These are phyloP conservation scores for Tarenaya hassleriana DNA, from an alignment of 345 rosid genomes.

Conservation along the genomic window DNA sequence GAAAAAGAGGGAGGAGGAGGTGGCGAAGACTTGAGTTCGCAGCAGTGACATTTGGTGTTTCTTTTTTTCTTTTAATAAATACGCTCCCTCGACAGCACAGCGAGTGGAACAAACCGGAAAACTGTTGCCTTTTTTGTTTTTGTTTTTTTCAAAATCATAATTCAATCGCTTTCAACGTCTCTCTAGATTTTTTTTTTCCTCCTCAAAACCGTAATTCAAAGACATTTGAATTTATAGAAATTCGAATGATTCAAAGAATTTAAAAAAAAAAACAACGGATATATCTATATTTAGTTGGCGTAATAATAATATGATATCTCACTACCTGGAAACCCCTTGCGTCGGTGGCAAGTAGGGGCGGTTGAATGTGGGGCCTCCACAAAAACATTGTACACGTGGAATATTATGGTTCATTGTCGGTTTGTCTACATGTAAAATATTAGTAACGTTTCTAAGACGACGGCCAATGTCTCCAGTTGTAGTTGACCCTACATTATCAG, in stretches of 20 bases:
- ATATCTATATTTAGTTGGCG: neutral
- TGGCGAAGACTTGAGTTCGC: constrained; percentile 21
- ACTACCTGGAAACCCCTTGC: constrained; percentile 14
- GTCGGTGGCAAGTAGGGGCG: constrained; percentile 24
- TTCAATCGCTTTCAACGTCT: too few relatives aligned
- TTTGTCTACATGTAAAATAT: neutral
- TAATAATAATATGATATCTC: neutral
- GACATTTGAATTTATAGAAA: too few relatives aligned
- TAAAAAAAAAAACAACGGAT: neutral
- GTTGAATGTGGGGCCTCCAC: constrained; percentile 3
- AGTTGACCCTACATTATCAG: too few relatives aligned
- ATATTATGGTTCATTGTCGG: neutral
- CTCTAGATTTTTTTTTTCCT: too few relatives aligned
- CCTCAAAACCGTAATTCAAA: too few relatives aligned
- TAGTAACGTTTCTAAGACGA: constrained; percentile 4
- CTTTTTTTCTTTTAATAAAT: neutral
- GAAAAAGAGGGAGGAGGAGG: constrained; percentile 16
- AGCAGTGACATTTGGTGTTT: constrained; percentile 28
- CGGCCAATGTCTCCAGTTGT: neutral
- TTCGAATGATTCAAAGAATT: neutral
- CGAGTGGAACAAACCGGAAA: too few relatives aligned
- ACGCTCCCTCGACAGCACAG: too few relatives aligned
- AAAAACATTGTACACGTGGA: neutral
- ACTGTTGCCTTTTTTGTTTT: too few relatives aligned
- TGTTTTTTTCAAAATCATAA: too few relatives aligned